phyloP scores from a whole-genome alignment of 1,284 basidiomycete species.

The Marasmius oreades region DNA sequence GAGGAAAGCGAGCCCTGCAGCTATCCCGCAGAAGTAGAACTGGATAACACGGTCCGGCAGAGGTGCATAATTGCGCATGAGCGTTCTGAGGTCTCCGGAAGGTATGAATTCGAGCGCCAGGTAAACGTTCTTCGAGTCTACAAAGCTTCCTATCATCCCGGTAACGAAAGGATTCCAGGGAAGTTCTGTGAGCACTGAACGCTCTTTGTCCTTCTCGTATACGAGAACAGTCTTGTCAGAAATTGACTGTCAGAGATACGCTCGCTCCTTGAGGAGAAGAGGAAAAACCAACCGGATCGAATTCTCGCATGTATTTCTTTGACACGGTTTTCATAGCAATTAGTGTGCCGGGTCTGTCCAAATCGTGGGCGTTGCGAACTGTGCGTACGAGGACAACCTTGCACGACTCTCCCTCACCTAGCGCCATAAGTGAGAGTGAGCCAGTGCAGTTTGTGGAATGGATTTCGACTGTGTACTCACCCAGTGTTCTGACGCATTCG shows the following conservation, averaged over 20 bases:
- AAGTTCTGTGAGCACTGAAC: conserved; percentile 32
- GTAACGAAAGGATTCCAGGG: conserved; percentile 52
- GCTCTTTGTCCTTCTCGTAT: conserved; percentile 30
- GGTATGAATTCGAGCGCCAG: conserved; percentile 45
- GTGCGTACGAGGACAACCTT: conserved; percentile 39
- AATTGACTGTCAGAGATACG: too few relatives aligned
- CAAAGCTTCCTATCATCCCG: conserved; percentile 39
- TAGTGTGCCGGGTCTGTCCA: conserved; percentile 27
- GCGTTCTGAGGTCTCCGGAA: conserved; percentile 34
- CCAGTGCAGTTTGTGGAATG: not conserved
- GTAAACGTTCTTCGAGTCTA: conserved; percentile 45
- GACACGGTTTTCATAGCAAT: conserved; percentile 42
- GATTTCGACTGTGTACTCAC: conserved; percentile 17
- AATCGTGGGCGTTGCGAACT: conserved; percentile 19
- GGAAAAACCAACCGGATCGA: conserved; percentile 25
- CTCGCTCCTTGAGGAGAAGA: too few relatives aligned
- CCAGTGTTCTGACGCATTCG: conserved; percentile 36
- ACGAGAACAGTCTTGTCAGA: too few relatives aligned
- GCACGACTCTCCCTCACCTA: conserved; percentile 38
- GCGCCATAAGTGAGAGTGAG: not conserved
- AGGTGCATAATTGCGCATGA: conserved; percentile 30
- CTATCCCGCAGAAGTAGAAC: conserved; percentile 60
- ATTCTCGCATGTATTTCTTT: conserved; percentile 28
- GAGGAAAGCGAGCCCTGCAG: conserved; percentile 69
- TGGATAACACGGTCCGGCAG: conserved; percentile 29